Evolutionary conservation across 768 basidiomycete species (phyloP), one percentile per base, ranked within the genome.

Genomic region (Hypholoma fasciculare): DNA sequence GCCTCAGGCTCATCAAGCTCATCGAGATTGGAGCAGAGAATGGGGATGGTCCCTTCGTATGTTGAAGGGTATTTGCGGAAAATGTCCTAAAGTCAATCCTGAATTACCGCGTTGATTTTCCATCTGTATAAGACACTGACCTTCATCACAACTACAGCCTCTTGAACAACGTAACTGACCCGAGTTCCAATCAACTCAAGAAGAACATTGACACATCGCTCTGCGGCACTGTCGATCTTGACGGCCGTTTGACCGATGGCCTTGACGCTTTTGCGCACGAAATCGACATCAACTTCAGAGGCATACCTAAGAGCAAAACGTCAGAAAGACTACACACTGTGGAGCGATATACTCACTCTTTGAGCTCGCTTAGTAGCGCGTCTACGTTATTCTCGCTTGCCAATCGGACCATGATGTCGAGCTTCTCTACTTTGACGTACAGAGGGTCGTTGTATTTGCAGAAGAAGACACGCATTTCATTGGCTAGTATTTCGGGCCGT

Each of bases 361-460:
- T 97, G 60, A 99, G 72, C 71, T 99, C 97, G 67, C 94, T 96
- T 67, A 99, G 73, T 52, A 98, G 78, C 7, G 95, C 94, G 74
- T 98, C 95, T 1, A 96, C 92, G 65, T 98, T 99, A 72, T 84
- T 87, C 61, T 98, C 96, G 19, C 81, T 83, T 12, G 94, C 95
- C 56, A 99, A 76, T 55, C 94, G 82, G 51, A 98, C 92, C 97
- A 99, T 99, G 69, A 98, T 97, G 65, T 98, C 97, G 63, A 99
- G 76, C 74, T 99, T 98, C 73, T 98, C 97, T 52, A 98, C 85
- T 73, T 99, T 99, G 71, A 98, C 96, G 67, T 98, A 99, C n/a
- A 96, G 76, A 5, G 96, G 96, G 68, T 99, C 96, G 68, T 98
- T 98, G 76, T 99, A 98, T 73, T 99, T 99, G 86, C 96, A 98